These are phyloP conservation scores for Candida khao-thaluensis DNA, from an alignment of 805 yeast species.

Conservation along the genomic window DNA sequence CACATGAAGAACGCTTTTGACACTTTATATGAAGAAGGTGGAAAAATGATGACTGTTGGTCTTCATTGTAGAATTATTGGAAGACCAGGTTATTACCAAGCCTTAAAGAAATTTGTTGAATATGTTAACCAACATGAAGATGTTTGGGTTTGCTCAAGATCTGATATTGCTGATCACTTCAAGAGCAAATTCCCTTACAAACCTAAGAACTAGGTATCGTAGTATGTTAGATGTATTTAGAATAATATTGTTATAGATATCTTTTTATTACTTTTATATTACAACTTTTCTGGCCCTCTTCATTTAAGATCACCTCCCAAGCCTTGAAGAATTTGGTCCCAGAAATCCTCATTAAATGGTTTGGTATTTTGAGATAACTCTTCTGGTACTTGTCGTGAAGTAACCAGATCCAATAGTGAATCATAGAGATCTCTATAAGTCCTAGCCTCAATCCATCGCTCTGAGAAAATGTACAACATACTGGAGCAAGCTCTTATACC, in stretches of 20 bases:
- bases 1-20: conserved; percentile 37
- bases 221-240: too few relatives aligned
- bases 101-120: conserved; percentile 17
- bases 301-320: background rate
- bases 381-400: conserved; percentile 4
- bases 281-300: too few relatives aligned
- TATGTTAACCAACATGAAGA: conserved; percentile 15
- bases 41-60: conserved; percentile 19
- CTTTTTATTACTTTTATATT: too few relatives aligned
- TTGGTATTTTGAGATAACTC: background rate
- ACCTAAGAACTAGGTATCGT: conserved; percentile 9
- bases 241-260: too few relatives aligned
- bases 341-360: conserved; percentile 13
- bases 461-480: conserved; percentile 13
- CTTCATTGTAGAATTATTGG: conserved; percentile 18
- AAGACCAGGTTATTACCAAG: conserved; percentile 16
- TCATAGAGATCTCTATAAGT: conserved; percentile 15
- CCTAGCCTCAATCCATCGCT: conserved; percentile 17
- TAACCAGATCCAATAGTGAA: conserved; percentile 5
- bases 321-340: conserved; percentile 13
- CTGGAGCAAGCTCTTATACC: conserved; percentile 15
- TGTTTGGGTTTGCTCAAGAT: conserved; percentile 18
- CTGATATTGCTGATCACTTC: conserved; percentile 16
- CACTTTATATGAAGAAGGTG: conserved; percentile 18
- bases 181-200: conserved; percentile 13